Base-by-base conservation (phyloP, 805 yeast species). In the Candida cerambycidarum region DNA sequence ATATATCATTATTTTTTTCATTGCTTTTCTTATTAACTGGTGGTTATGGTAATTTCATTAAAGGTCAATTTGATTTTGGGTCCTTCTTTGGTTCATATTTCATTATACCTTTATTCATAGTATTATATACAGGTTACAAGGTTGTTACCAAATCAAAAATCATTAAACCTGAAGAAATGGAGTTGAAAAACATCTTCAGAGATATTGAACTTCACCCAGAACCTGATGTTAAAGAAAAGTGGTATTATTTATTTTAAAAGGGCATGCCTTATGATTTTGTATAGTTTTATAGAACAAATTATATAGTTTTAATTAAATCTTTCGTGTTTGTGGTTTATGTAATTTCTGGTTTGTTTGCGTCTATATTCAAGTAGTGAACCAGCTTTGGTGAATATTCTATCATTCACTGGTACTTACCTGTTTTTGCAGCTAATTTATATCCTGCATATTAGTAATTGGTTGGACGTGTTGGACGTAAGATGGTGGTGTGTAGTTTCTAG, bases 1-100 rank as follows among this genome's bases (percentile, higher is more conserved):
- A 56, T 45, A 56, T 56, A 35, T 61, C 59, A 16, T 51, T 63
- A 27, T 66, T 68, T 7, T 67, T 58, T 44, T 58, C 60, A 9
- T 67, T 62, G 3, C 62, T 68, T 40, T 42, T 82, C 44, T 46
- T 70, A 5, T 21, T 84, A 10, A 83, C 89, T 11, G 85, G 83
- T 51, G 90, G 90, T 42, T 85, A 81, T 57, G 80, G 76, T 3
- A 82, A 78, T 5, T 83, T 84, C 61, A 73, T 84, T 45, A 43
- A 39, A 62, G 72, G 72, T 3, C 69, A 70, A 13, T 82, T 80
- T 69, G 72, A 68, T 8, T 72, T 60, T 1, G 62, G 76, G 6
- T 80, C 80, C 57, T 84, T 84, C 54, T 61, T 84, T 41, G 89
- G 89, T 18, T 85, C 89, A 7, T 84, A 84, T 61, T 71, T 84